Percentiles rank a stretch among this genome's conserved stretches.
phyloP scores from a whole-genome alignment of 2,329 filamentous ascomycete species.

The Penicillium sumatraense region DNA sequence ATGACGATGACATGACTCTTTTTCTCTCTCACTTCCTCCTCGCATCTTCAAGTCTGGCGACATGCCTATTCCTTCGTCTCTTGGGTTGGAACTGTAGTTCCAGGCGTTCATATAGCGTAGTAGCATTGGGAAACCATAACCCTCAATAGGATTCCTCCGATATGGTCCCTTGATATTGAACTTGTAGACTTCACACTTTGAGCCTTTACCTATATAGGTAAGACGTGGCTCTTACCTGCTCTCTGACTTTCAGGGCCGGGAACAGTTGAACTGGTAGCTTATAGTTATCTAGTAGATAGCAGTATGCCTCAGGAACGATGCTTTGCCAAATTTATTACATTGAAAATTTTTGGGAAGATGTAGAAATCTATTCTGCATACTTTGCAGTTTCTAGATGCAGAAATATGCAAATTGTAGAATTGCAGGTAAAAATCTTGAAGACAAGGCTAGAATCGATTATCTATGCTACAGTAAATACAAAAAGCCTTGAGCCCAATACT shows the following conservation, averaged over 20 bases:
- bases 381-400: background rate
- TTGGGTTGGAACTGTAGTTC: background rate
- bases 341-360: too few species aligned
- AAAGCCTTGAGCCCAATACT: conserved; percentile 14
- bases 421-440: conserved; percentile 13
- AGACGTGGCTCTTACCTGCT: too few species aligned
- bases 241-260: too few species aligned
- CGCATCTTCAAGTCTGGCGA: background rate
- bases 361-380: too few species aligned
- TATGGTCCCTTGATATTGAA: background rate
- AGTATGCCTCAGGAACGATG: too few species aligned
- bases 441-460: conserved; percentile 28
- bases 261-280: too few species aligned
- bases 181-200: background rate
- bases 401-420: background rate
- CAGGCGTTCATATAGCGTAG: background rate
- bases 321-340: too few species aligned
- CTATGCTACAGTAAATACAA: conserved; percentile 35
- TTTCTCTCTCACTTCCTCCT: conserved; percentile 5
- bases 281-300: too few species aligned
- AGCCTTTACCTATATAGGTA: too few species aligned
- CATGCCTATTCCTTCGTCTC: background rate
- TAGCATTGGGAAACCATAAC: background rate
- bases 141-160: background rate
- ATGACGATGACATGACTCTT: conserved; percentile 37